Base-by-base conservation (phyloP, 257 asterid genomes). In the Nicotiana benthamiana region DNA sequence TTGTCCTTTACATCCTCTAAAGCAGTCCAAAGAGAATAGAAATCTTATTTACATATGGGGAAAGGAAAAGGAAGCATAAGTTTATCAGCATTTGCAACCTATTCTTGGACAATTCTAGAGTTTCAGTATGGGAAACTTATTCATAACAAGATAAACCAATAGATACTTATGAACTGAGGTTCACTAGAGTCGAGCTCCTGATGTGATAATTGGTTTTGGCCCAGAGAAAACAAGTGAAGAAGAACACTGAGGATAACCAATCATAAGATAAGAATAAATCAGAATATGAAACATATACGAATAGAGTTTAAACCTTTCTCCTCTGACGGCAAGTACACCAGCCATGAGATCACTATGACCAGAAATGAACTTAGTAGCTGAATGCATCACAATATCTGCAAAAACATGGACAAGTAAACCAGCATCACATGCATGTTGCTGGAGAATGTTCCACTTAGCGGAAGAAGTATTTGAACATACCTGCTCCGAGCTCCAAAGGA, bases 401-500 rank as follows among this genome's bases (percentile, higher is more conserved):
- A 87, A 83, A 60, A 24, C 77, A 75, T 74, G 54, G 79, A 82
- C 53, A 75, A 72, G 53, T 79, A 51, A 80, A 77, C 72, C 28
- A 26, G 64, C 36, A 24, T 18, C 30, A 22, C 13, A 20, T 80
- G n/a, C 61, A 54, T 28, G 17, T 3, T 12, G n/a, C 32, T 36
- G 36, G 40, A 66, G 17, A n/a, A 10, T 61, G 15, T 43, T 62
- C 32, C 51, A 52, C 28, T 84, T 28, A 43, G 63, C 0, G 40
- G 59, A 82, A 59, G 34, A 43, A 12, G n/a, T 9, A 65, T 26
- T 20, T 75, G 54, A 36, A 18, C 5, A 78, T 87, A 93, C 98
- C 99, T 60, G 98, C 98, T 84, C 99, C 99, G 36, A 93, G 96
- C 83, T 91, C 95, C 87, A 95, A 85, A 26, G 99, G 98, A 74